A percentile compares a stretch with the other conserved stretches of the same genome.
Conservation (phyloP, 164 flowering plant genomes). For the Litsea cubeba region DNA sequence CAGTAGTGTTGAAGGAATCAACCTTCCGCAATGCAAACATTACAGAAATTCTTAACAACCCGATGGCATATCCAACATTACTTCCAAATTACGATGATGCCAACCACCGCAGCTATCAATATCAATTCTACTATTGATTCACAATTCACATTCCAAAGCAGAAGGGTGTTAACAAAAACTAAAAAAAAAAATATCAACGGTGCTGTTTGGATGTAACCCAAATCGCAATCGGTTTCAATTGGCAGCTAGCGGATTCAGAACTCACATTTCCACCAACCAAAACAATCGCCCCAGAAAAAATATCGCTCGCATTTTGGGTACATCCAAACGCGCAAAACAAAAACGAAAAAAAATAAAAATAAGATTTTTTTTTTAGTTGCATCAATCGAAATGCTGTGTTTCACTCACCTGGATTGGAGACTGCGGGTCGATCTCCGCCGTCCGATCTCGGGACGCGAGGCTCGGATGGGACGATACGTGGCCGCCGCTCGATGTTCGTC, state of each 20-base stretch:
- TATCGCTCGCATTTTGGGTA: no score
- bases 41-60: no score
- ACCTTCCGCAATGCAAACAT: no score
- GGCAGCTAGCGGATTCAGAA: neutral
- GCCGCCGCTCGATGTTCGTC: constrained; percentile 31
- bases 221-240: neutral
- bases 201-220: neutral
- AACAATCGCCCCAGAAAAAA: neutral
- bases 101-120: no score
- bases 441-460: constrained; percentile 16
- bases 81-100: no score
- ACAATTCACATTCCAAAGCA: neutral
- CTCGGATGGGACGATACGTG: constrained; percentile 19
- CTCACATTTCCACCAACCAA: neutral
- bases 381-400: neutral
- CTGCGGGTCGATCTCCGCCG: constrained; percentile 7
- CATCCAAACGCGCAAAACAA: no score
- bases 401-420: constrained; percentile 19
- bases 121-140: no score
- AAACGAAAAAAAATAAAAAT: no score
- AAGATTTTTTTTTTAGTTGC: no score
- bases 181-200: neutral
- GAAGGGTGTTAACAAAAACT: neutral
- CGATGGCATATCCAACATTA: no score
- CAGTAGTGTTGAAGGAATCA: no score